Evolutionary conservation across 2,329 filamentous ascomycete genomes (phyloP).

Genomic region (Tothia fuscella): DNA sequence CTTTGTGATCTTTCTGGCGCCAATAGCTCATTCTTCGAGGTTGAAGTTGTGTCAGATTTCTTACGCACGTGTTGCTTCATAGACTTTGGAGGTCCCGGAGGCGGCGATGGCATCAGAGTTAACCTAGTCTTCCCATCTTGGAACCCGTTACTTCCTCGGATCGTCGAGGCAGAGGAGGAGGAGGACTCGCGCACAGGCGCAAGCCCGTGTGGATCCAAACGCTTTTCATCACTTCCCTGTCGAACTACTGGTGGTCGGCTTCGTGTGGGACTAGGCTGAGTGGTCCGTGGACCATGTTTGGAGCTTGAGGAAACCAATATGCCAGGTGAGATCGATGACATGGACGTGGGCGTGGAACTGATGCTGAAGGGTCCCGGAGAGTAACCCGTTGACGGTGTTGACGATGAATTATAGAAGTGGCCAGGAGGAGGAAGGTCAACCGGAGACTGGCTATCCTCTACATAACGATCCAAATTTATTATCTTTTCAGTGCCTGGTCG

Average conservation of each 20-base stretch:
- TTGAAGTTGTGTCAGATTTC: neutral
- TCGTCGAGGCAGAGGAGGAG: slow-evolving; percentile 60
- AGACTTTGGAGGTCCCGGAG: slow-evolving; percentile 52
- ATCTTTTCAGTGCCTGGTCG: slow-evolving; percentile 11
- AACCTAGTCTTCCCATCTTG: slow-evolving; percentile 19
- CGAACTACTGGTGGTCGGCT: slow-evolving; percentile 50
- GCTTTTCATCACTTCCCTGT: slow-evolving; percentile 42
- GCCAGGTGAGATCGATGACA: slow-evolving; percentile 62
- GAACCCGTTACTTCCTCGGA: slow-evolving; percentile 45
- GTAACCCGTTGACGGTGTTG: slow-evolving; percentile 60
- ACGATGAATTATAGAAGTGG: slow-evolving; percentile 52
- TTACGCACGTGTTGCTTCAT: slow-evolving; percentile 27
- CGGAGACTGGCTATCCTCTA: slow-evolving; percentile 39
- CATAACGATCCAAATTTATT: slow-evolving; percentile 16
- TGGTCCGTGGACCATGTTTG: slow-evolving; percentile 31
- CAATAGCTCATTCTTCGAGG: neutral
- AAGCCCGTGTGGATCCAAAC: slow-evolving; percentile 43
- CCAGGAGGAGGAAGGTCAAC: slow-evolving; percentile 56
- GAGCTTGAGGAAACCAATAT: slow-evolving; percentile 36
- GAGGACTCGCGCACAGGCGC: slow-evolving; percentile 60
- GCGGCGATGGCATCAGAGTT: slow-evolving; percentile 21
- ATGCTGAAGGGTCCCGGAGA: slow-evolving; percentile 63
- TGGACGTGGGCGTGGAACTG: slow-evolving; percentile 67
- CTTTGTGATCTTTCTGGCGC: slow-evolving; percentile 17
- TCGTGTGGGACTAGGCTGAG: slow-evolving; percentile 44